Evolutionary conservation across 352 stramenopile genomes (phyloP).

Genomic region (Globisporangium cystogenes): DNA sequence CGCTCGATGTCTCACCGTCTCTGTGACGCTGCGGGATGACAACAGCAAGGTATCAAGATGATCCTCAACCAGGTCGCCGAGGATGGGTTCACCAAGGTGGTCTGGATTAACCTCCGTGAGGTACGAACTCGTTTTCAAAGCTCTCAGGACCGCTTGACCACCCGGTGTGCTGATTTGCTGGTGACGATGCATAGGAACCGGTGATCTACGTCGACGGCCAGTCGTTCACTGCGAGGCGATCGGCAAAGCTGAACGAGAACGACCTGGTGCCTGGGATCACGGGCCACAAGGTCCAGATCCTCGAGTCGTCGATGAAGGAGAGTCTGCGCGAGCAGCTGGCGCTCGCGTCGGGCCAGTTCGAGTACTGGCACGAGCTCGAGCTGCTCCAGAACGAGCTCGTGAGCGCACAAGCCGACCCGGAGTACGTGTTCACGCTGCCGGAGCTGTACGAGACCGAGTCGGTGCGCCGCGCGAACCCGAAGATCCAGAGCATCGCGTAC

Average conservation of each 20-base stretch:
- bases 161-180: background rate
- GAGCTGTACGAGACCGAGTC: constrained; percentile 56
- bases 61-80: constrained; percentile 58
- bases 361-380: constrained; percentile 78
- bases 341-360: constrained; percentile 37
- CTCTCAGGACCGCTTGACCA: no score
- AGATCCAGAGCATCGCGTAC: constrained; percentile 54
- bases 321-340: constrained; percentile 69
- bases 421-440: constrained; percentile 49
- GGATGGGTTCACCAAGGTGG: constrained; percentile 74
- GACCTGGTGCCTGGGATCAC: constrained; percentile 79
- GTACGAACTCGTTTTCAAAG: constrained; percentile 10
- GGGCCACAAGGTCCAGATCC: constrained; percentile 72
- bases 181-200: constrained; percentile 32
- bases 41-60: constrained; percentile 64
- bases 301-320: constrained; percentile 77
- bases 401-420: constrained; percentile 27
- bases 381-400: constrained; percentile 64
- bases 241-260: constrained; percentile 79
- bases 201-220: constrained; percentile 78
- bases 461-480: constrained; percentile 21
- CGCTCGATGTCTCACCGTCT: background rate
- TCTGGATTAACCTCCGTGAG: constrained; percentile 83
- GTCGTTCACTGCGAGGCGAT: constrained; percentile 66
- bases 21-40: background rate